Evolutionary conservation across 169 alveolate species (phyloP).

Genomic region (Eimeria praecox): DNA sequence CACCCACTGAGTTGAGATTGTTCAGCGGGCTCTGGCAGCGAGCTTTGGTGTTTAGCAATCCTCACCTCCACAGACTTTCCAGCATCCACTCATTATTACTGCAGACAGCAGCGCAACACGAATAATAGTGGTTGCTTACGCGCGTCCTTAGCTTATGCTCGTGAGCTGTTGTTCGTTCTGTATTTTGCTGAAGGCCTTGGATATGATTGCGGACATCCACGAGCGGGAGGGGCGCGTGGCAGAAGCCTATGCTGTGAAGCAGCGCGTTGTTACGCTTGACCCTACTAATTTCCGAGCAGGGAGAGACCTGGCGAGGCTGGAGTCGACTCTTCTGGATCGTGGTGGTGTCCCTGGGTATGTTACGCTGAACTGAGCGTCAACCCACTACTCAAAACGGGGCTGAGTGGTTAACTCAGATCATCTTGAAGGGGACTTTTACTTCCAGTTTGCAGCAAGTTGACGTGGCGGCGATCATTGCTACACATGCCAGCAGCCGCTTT

Average conservation of each 20-base stretch:
- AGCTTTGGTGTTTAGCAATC: not conserved
- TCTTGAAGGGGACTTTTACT: not conserved
- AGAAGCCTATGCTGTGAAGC: conserved; percentile 78
- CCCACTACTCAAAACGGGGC: not conserved
- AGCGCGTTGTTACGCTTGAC: conserved; percentile 79
- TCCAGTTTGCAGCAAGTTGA: not conserved
- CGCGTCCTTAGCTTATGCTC: not conserved
- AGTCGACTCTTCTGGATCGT: conserved; percentile 59
- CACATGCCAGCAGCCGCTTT: not conserved
- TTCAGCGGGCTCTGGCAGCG: not conserved
- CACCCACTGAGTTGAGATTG: not conserved
- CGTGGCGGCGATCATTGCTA: not conserved
- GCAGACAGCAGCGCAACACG: not conserved
- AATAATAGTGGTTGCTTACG: not conserved
- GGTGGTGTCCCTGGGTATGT: conserved; percentile 72
- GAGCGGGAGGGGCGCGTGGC: conserved; percentile 80
- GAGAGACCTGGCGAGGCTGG: conserved; percentile 75
- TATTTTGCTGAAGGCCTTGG: conserved; percentile 59
- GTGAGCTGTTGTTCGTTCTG: not conserved
- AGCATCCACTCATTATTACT: not conserved
- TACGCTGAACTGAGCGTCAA: conserved; percentile 50
- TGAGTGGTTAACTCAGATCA: not conserved
- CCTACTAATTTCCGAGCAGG: conserved; percentile 80
- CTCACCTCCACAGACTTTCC: not conserved
- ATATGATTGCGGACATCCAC: conserved; percentile 77